Evolutionary conservation across 371 early-diverging fungal species (phyloP), one percentile per base, ranked within the genome.

Genomic region (Enterospora canceri): DNA sequence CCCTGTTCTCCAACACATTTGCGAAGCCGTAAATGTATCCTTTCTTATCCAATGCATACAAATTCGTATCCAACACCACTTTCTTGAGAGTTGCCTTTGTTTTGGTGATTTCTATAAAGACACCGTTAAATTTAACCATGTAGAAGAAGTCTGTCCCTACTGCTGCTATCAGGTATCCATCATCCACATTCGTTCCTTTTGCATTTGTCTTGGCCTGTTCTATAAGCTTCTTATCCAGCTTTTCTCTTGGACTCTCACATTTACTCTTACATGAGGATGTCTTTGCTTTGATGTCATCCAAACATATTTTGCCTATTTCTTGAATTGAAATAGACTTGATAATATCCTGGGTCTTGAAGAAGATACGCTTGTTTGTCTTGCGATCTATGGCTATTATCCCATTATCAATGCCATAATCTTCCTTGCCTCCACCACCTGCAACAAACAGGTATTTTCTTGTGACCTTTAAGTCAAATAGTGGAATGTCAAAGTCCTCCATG

Each of bases 401-500:
- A 60, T 77, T 77, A 0, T 61, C 21, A 33, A 74, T 72, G 15
- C 77, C 77, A 70, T 54, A 74, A 18, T 65, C 46, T 21, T 54
- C 28, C 40, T 72, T 58, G 35, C 77, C 77, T 16, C 77, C 77
- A 0, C 77, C 77, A 16, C 77, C 77, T 28, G 67, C 74, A 19
- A 49, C 58, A 51, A 77, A 30, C 12, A 77, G 50, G 2, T 46
- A 16, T 16, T 33, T 32, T 15, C 49, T 31, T 12, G 30, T 56
- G 4, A 58, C 54, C 48, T 63, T 63, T 26, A 77, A 8, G 31
- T 32, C 60, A 62, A 72, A 77, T 5, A 74, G 30, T 32, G 77
- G 73, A 51, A 77, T 65, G 24, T 58, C 51, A n/a, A 58, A 29
- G 4, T 55, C 50, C 35, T n/a, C 60, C 65, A 63, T 68, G 1